Conservation (phyloP, 2,329 filamentous ascomycete genomes). For the Penicillium griseofulvum region DNA sequence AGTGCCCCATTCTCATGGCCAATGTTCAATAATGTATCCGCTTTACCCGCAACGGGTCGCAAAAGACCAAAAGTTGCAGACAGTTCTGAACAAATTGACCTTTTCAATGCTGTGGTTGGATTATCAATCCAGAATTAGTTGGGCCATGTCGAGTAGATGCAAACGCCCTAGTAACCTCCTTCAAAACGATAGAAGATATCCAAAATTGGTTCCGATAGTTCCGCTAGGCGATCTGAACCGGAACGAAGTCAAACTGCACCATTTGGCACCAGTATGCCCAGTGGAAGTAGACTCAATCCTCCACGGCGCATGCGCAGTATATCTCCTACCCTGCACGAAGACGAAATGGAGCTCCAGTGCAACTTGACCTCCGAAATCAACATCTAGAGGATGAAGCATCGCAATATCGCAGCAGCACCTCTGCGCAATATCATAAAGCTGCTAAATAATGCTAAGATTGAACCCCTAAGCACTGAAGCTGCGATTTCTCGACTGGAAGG, state of each 20-base stretch:
- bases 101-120: background rate
- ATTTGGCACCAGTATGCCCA: too few relatives aligned
- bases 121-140: background rate
- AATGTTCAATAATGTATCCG: background rate
- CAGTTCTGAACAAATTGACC: background rate
- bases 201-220: background rate
- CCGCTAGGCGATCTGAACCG: background rate
- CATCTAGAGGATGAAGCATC: background rate
- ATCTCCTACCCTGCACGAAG: background rate
- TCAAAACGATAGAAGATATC: background rate
- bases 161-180: background rate
- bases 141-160: background rate
- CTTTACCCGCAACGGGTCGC: background rate
- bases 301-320: background rate
- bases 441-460: background rate
- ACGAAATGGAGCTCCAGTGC: slow-evolving; percentile 2
- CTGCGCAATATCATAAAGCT: background rate
- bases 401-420: background rate
- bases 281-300: background rate
- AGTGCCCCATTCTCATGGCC: background rate
- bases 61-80: background rate
- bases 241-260: background rate
- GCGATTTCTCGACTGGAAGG: background rate
- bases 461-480: background rate
- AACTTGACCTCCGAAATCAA: slow-evolving; percentile 4